These are phyloP conservation scores for Dendrocalamus sinicus DNA, from an alignment of 176 grass and related monocot species.

Conservation along the genomic window DNA sequence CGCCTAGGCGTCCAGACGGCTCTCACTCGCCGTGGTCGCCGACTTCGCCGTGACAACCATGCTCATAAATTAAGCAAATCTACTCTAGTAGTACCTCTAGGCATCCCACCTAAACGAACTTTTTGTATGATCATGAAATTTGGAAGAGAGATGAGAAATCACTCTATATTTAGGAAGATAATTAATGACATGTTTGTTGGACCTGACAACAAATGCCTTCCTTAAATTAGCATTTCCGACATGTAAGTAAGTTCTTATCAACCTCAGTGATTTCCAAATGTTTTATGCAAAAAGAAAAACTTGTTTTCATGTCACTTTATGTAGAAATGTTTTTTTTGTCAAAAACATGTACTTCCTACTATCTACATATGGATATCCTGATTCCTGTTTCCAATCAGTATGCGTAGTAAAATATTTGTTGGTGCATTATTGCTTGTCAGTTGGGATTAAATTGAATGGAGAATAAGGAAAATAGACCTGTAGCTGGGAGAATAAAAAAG, in stretches of 20 bases:
- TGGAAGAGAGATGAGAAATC: not conserved
- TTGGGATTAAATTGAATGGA: not conserved
- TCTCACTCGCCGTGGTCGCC: no score
- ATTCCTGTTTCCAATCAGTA: not conserved
- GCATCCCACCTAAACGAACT: not conserved
- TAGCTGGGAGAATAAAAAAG: not conserved
- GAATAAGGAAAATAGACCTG: not conserved
- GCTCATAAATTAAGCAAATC: not conserved
- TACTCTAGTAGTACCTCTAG: not conserved
- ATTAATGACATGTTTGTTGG: not conserved
- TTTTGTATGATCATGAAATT: not conserved
- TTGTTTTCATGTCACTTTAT: not conserved
- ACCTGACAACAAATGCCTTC: not conserved
- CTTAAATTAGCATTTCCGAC: not conserved
- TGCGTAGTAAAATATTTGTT: not conserved
- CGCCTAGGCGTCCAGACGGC: no score
- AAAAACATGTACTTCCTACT: not conserved
- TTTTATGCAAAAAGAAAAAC: not conserved
- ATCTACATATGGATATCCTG: not conserved
- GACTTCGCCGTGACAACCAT: not conserved
- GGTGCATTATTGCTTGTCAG: not conserved
- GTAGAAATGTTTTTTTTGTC: not conserved
- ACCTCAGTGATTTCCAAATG: not conserved
- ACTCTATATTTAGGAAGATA: not conserved
- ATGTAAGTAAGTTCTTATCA: not conserved